Evolutionary conservation across 495 filamentous ascomycete genomes (phyloP).

Genomic region (Penicillium soppii): DNA sequence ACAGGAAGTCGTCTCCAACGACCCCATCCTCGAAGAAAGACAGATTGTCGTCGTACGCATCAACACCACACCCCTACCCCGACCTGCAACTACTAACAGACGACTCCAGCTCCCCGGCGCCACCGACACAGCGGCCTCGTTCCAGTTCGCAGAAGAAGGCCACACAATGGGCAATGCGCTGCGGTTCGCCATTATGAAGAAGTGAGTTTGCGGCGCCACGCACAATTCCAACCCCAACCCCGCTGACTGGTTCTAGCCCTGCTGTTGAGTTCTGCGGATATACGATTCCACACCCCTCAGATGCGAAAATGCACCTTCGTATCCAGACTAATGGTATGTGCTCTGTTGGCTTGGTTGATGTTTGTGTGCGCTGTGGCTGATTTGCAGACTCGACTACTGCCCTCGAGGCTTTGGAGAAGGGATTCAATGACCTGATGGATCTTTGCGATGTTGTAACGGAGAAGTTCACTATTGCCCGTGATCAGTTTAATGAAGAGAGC

Average conservation of each 20-base stretch:
- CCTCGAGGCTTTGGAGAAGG: conserved; percentile 83
- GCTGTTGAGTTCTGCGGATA: conserved; percentile 97
- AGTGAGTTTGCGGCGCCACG: conserved; percentile 53
- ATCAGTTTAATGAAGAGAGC: conserved; percentile 56
- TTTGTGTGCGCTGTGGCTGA: conserved; percentile 4
- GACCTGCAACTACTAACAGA: not conserved
- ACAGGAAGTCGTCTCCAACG: conserved; percentile 30
- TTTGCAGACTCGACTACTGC: conserved; percentile 72
- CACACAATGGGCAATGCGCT: conserved; percentile 95
- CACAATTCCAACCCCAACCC: not conserved
- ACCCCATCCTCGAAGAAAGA: conserved; percentile 49
- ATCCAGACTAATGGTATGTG: conserved; percentile 91
- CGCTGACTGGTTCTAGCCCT: conserved; percentile 55
- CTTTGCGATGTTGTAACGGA: conserved; percentile 89
- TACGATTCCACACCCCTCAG: conserved; percentile 95
- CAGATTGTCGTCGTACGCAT: conserved; percentile 56
- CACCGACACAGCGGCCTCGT: conserved; percentile 70
- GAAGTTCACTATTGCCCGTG: conserved; percentile 69
- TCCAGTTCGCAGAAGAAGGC: conserved; percentile 88
- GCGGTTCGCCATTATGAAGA: conserved; percentile 96
- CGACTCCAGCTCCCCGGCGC: conserved; percentile 59
- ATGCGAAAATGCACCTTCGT: conserved; percentile 91
- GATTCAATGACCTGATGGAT: conserved; percentile 80
- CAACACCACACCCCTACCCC: no score
- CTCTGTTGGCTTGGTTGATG: no score